phyloP scores from a whole-genome alignment of 768 basidiomycete species.

The Psilocybe cyanescens region DNA sequence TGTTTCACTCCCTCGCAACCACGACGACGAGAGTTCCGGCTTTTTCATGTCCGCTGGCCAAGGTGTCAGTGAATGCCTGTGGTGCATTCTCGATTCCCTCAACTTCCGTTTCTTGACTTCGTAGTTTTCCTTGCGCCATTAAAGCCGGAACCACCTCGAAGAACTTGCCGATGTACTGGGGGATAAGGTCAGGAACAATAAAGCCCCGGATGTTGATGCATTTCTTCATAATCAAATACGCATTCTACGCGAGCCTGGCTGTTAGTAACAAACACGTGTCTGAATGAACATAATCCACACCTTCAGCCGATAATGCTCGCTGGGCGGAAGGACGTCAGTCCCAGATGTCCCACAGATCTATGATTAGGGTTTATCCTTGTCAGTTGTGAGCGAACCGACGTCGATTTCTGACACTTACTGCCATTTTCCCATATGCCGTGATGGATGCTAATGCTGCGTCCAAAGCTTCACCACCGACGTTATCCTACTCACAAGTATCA shows the following conservation, averaged over 20 bases:
- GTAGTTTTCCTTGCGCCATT: conserved; percentile 6
- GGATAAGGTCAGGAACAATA: conserved; percentile 9
- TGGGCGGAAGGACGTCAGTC: neutral
- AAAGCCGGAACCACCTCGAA: conserved; percentile 6
- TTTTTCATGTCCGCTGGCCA: neutral
- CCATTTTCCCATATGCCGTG: conserved; percentile 26
- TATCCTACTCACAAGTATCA: conserved; percentile 48
- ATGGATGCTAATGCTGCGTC: conserved; percentile 52
- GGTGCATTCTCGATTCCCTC: conserved; percentile 5
- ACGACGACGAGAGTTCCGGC: conserved; percentile 7
- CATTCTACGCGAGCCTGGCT: neutral
- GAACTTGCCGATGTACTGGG: conserved; percentile 4
- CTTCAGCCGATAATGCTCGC: conserved; percentile 5
- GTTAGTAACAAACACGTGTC: neutral
- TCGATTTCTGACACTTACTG: conserved; percentile 42
- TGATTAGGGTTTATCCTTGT: too few relatives aligned
- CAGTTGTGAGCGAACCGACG: neutral
- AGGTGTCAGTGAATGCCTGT: neutral
- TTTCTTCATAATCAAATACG: conserved; percentile 7
- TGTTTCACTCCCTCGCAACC: conserved; percentile 1
- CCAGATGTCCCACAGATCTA: conserved; percentile 6
- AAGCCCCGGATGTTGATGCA: conserved; percentile 6
- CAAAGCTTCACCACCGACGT: conserved; percentile 63
- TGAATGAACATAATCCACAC: neutral
- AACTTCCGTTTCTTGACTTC: neutral